Conservation (phyloP, 75 land plant genomes). For the Cunninghamia lanceolata region DNA sequence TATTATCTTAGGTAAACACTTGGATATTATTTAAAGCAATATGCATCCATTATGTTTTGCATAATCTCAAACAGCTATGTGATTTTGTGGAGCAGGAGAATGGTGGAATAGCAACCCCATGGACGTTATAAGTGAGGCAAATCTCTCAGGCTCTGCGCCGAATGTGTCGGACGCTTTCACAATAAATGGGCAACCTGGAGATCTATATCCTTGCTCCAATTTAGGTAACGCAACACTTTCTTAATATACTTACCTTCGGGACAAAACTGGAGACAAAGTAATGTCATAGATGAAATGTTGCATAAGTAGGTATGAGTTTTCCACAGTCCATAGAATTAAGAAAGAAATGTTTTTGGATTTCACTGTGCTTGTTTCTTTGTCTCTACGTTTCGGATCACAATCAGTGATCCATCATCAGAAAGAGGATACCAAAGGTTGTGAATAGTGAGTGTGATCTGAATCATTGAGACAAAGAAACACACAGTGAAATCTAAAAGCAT, state of each 20-base stretch:
- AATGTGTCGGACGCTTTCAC: constrained; percentile 38
- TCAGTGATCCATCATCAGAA: no score
- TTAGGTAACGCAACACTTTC: not conserved
- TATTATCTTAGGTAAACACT: constrained; percentile 19
- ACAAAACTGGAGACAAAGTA: not conserved
- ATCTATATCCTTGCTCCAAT: constrained; percentile 32
- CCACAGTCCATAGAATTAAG: no score
- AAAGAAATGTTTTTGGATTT: no score
- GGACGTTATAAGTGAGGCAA: constrained; percentile 19
- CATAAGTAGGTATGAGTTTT: no score
- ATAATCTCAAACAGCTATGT: not conserved
- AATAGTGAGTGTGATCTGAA: no score
- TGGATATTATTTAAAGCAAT: not conserved
- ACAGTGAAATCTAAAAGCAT: no score
- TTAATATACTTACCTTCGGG: not conserved
- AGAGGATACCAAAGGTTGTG: no score
- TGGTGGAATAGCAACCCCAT: constrained; percentile 39
- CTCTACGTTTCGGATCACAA: no score
- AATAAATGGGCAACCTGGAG: constrained; percentile 48
- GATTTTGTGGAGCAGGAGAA: constrained; percentile 28
- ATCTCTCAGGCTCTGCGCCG: constrained; percentile 19
- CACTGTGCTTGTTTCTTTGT: no score
- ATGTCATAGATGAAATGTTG: not conserved
- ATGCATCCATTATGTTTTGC: not conserved
- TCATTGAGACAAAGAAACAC: no score